A percentile compares a stretch with the other conserved stretches of the same genome.
phyloP scores from a whole-genome alignment of 371 early-diverging fungal genomes.

The Mortierella sp. region DNA sequence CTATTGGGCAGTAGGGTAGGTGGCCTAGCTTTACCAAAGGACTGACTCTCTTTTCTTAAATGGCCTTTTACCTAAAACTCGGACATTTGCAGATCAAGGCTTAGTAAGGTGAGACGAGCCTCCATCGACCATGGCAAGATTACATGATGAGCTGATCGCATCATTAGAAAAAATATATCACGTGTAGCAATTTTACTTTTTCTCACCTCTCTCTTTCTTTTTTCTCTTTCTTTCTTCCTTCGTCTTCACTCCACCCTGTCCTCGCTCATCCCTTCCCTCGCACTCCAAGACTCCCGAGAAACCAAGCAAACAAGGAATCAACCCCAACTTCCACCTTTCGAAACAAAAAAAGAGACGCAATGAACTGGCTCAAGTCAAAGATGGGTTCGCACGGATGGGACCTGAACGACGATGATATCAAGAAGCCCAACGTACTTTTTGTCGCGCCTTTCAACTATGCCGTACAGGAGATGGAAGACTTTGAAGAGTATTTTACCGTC shows the following conservation, averaged over 20 bases:
- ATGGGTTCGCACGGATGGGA: conserved; percentile 53
- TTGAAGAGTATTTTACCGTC: conserved; percentile 49
- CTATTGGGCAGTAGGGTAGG: too few species aligned
- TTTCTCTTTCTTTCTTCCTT: background rate
- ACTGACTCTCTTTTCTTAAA: too few species aligned
- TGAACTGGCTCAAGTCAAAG: conserved; percentile 54
- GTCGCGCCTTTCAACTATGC: conserved; percentile 29
- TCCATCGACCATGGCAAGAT: too few species aligned
- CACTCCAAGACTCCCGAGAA: background rate
- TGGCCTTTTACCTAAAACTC: too few species aligned
- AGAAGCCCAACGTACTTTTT: conserved; percentile 49
- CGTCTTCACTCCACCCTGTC: background rate
- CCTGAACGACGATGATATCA: conserved; percentile 45
- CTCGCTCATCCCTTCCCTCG: background rate
- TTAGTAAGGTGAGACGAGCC: too few species aligned
- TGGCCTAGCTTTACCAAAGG: too few species aligned
- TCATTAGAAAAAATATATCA: too few species aligned
- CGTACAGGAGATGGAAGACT: conserved; percentile 47
- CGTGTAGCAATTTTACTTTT: background rate
- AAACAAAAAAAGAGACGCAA: too few species aligned
- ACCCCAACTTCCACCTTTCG: background rate
- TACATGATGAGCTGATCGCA: too few species aligned
- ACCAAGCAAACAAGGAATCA: background rate
- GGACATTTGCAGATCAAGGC: too few species aligned
- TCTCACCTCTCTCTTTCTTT: background rate